Percentiles rank a stretch among this genome's conserved stretches.
These are phyloP conservation scores for Aquilaria sinensis DNA, from an alignment of 345 rosid genomes.

Conservation along the genomic window DNA sequence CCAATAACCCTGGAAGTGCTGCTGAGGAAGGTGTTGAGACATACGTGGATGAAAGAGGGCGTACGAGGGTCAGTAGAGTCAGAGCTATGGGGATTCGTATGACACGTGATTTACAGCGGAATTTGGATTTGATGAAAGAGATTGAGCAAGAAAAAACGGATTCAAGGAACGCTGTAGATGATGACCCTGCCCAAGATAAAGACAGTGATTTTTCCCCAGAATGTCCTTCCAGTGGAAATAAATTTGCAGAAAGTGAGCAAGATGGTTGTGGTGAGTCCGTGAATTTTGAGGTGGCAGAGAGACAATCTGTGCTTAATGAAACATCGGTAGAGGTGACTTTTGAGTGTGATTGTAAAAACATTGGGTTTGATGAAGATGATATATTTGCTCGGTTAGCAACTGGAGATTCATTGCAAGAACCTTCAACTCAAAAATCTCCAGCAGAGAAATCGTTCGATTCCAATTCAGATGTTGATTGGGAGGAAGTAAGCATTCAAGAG, in stretches of 20 bases:
- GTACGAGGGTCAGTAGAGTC: conserved; percentile 55
- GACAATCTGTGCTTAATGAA: conserved; percentile 23
- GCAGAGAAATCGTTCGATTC: conserved; percentile 28
- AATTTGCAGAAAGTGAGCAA: conserved; percentile 25
- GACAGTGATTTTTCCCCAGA: conserved; percentile 22
- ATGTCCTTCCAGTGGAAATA: conserved; percentile 26
- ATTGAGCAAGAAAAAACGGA: conserved; percentile 41
- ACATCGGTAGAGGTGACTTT: conserved; percentile 66
- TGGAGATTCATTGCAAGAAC: conserved; percentile 35
- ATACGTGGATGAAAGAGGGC: conserved; percentile 81
- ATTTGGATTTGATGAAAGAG: conserved; percentile 89
- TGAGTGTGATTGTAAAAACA: conserved; percentile 46
- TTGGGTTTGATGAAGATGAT: conserved; percentile 51
- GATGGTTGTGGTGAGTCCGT: conserved; percentile 22
- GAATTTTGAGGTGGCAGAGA: conserved; percentile 27
- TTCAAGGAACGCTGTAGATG: conserved; percentile 13
- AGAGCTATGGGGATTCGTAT: conserved; percentile 92
- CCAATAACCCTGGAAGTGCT: conserved; percentile 26
- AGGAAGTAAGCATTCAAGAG: conserved; percentile 37
- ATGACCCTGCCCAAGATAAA: conserved; percentile 21
- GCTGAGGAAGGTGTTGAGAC: conserved; percentile 68
- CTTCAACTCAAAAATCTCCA: conserved; percentile 34
- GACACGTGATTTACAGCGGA: conserved; percentile 96
- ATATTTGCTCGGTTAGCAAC: conserved; percentile 70
- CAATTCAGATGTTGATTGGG: conserved; percentile 71